Evolutionary conservation across 805 yeast species (phyloP).

Genomic region (Wickerhamiella vanderwaltii): DNA sequence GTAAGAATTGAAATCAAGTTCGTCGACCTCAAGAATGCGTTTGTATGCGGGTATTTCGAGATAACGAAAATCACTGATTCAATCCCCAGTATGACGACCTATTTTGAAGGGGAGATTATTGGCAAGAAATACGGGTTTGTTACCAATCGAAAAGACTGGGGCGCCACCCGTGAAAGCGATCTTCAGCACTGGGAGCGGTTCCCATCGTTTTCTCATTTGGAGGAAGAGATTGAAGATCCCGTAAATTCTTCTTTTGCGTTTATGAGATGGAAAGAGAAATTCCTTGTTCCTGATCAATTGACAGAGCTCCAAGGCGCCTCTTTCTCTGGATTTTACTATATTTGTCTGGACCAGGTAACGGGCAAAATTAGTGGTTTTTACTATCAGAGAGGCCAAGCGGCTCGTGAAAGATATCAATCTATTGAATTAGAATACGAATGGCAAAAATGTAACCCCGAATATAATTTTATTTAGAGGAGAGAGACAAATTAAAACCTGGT

Average conservation of each 20-base stretch:
- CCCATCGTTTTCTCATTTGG: slow-evolving; percentile 23
- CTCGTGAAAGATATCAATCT: slow-evolving; percentile 11
- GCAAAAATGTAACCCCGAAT: background rate
- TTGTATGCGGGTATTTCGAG: slow-evolving; percentile 47
- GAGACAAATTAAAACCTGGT: background rate
- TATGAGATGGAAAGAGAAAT: slow-evolving; percentile 94
- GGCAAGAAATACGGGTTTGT: slow-evolving; percentile 47
- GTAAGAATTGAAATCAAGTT: slow-evolving; percentile 57
- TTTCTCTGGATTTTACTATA: slow-evolving; percentile 84
- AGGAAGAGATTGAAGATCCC: slow-evolving; percentile 15
- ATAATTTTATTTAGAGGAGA: background rate
- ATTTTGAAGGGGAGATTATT: slow-evolving; percentile 59
- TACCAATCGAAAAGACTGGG: slow-evolving; percentile 51
- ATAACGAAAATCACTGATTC: slow-evolving; percentile 50
- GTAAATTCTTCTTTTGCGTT: slow-evolving; percentile 29
- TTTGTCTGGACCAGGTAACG: slow-evolving; percentile 63
- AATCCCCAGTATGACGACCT: slow-evolving; percentile 54
- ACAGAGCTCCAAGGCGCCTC: slow-evolving; percentile 60
- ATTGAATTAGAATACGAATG: slow-evolving; percentile 5
- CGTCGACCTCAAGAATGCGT: slow-evolving; percentile 47
- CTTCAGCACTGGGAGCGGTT: slow-evolving; percentile 57
- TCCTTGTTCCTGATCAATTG: slow-evolving; percentile 66
- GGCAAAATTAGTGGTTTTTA: slow-evolving; percentile 74
- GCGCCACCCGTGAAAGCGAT: slow-evolving; percentile 47
- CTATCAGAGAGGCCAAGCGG: slow-evolving; percentile 29